Percentiles rank a stretch among this genome's conserved stretches.
Conservation (phyloP, 2,329 filamentous ascomycete species). For the Coniochaeta pulveracea region DNA sequence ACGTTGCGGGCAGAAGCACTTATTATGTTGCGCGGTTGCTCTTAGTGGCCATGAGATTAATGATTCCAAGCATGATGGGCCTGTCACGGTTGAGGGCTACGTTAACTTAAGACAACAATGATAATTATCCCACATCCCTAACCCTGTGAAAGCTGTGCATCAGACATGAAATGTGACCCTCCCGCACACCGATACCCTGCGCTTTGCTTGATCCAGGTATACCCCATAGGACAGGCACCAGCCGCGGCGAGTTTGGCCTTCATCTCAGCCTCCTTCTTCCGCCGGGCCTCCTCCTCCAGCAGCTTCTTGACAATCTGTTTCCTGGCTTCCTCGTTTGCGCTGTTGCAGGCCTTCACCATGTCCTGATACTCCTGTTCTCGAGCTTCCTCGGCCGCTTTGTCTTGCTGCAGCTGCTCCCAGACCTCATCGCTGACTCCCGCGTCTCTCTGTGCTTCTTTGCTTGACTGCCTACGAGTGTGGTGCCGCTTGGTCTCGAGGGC, state of each 20-base stretch:
- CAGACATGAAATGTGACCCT: background rate
- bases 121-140: no score
- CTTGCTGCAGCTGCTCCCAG: constrained; percentile 2
- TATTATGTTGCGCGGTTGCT: no score
- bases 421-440: constrained; percentile 1
- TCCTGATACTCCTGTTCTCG: background rate
- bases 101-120: no score
- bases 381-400: background rate
- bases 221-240: background rate
- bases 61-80: no score
- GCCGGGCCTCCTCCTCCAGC: background rate
- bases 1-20: no score
- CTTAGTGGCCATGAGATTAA: no score
- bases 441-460: background rate
- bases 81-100: no score
- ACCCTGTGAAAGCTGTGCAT: background rate
- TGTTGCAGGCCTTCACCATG: background rate
- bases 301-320: background rate
- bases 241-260: background rate
- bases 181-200: constrained; percentile 1
- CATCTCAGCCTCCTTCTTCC: background rate
- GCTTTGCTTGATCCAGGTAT: background rate
- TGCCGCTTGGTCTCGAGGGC: no score
- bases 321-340: background rate
- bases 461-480: no score